phyloP scores from a whole-genome alignment of 371 early-diverging fungal species.

The Mortierella sp. region DNA sequence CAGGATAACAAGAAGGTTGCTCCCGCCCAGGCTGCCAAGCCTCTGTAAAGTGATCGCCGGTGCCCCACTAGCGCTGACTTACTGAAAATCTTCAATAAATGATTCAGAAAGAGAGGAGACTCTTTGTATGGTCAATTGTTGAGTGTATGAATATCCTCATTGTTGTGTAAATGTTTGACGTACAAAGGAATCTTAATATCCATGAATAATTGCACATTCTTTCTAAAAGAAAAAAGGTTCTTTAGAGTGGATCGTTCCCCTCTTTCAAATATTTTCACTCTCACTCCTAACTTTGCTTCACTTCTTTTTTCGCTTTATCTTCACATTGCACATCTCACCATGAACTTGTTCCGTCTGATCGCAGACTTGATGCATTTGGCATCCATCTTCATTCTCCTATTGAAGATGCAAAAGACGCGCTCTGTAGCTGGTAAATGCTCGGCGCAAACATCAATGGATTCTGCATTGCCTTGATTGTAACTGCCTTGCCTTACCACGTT shows the following conservation, averaged over 20 bases:
- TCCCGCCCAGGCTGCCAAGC: constrained; percentile 58
- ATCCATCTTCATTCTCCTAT: constrained; percentile 92
- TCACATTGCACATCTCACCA: neutral
- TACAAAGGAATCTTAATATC: too few species aligned
- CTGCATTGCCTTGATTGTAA: too few species aligned
- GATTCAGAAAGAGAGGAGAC: constrained; percentile 2
- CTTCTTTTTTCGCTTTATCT: neutral
- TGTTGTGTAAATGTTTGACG: neutral
- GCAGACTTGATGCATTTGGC: constrained; percentile 97
- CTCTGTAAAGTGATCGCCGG: constrained; percentile 44
- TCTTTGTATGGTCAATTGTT: constrained; percentile 7
- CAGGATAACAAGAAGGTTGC: constrained; percentile 72
- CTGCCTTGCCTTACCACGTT: too few species aligned
- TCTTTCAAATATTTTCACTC: too few species aligned
- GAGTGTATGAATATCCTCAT: neutral
- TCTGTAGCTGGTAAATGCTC: constrained; percentile 83
- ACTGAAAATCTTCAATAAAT: neutral
- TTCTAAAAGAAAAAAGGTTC: neutral
- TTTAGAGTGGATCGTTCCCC: too few species aligned
- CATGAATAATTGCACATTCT: neutral
- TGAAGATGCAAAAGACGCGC: constrained; percentile 88
- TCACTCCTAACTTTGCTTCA: too few species aligned
- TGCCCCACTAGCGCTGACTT: neutral
- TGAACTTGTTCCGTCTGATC: constrained; percentile 83
- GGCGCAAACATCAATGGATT: too few species aligned